Percentiles rank a stretch among this genome's conserved stretches.
Conservation (phyloP, 306 rosid species). For the Prunus mira region DNA sequence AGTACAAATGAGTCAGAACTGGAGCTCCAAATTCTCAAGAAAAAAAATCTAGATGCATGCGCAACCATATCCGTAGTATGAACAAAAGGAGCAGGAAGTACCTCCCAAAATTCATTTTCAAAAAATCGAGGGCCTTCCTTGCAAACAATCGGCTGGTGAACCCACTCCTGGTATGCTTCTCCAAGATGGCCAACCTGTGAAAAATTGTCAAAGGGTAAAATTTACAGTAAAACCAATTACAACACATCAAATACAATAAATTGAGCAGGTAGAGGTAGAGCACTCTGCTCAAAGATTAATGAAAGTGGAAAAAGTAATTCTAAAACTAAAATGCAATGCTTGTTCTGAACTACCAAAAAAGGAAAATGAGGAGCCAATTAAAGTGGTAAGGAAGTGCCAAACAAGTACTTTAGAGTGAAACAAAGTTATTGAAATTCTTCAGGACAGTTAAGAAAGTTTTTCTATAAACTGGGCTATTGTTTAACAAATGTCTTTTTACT, state of each 20-base stretch:
- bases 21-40: background rate
- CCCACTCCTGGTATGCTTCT: constrained; percentile 90
- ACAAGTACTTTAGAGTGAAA: background rate
- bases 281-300: background rate
- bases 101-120: constrained; percentile 79
- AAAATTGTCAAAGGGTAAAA: constrained; percentile 16
- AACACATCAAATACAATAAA: background rate
- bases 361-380: background rate
- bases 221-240: background rate
- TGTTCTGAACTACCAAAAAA: background rate
- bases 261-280: background rate
- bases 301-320: background rate
- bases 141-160: constrained; percentile 87
- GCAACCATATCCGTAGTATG: background rate
- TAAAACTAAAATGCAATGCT: background rate
- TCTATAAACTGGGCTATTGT: background rate
- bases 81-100: constrained; percentile 24
- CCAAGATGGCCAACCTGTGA: constrained; percentile 92
- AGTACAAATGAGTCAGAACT: constrained; percentile 30
- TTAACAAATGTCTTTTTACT: background rate
- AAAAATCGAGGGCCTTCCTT: constrained; percentile 91
- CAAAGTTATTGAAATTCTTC: background rate
- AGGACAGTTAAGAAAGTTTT: background rate
- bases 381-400: background rate
- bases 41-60: background rate